Evolutionary conservation across 163 green algal genomes (phyloP), one percentile per base, ranked within the genome.

Genomic region (Scenedesmus sp.): DNA sequence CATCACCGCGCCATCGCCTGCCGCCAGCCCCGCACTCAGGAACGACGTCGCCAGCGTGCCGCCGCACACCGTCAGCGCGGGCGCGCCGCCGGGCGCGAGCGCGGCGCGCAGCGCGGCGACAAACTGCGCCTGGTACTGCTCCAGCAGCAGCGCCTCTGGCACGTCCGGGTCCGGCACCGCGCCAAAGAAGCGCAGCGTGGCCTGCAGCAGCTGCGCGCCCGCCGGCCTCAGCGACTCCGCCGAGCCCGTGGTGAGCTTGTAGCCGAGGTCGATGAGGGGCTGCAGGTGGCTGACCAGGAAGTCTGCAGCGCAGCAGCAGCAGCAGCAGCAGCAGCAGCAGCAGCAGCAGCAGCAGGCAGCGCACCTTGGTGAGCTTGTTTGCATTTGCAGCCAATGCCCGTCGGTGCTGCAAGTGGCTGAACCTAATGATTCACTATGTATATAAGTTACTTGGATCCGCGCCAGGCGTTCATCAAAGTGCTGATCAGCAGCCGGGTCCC

Each of bases 101-200:
- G 93, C 92, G 12, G 93, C 90, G 24, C 89, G 73, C 84, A 97
- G 93, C 22, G 97, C 93, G 16, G 95, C 96, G 37, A 98, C 94
- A 78, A 97, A 93, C 89, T 98, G 97, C 4, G 97, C 97, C 89
- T 98, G 95, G 93, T 97, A 97, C 93, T 98, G 96, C 94, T 97
- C 95, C 44, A 98, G 94, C n/a, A 98, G 92, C 44, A 93, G 94
- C 2, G 91, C 81, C 35, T 93, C 93, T 1, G 88, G 92, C 76
- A 95, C 72, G 35, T 97, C 86, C 0, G 96, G 95, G 87, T 98
- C 95, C 18, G 91, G 83, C 22, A 95, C 91, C 43, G 91, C 89
- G 1, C 89, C 94, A 85, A 97, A 98, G 12, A 78, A 91, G 82
- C 68, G 42, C 81, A 98, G 40, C 35, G 96, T 61, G 20, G 79